Evolutionary conservation across 129 eudicot species (phyloP), one percentile per base, ranked within the genome.

Genomic region (Flaveria linearis): DNA sequence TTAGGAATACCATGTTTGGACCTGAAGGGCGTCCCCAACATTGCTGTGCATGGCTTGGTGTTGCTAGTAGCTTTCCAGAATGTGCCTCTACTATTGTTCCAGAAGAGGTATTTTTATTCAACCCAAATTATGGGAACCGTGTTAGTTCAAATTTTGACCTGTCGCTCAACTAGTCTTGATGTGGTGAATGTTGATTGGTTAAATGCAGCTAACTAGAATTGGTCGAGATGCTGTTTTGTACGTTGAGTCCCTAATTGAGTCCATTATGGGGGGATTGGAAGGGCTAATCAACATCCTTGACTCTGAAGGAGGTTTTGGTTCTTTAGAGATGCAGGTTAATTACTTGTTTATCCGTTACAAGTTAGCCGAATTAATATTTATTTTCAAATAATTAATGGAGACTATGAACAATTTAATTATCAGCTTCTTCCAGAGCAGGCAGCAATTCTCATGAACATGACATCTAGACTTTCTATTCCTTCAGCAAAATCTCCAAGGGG

Each of bases 21-120:
- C 99, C 99, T 22, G 99, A 95, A 83, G 99, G 99, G 61, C 97
- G 99, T 56, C 99, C 99, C 26, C 99, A 95, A 78, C 99, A 95
- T 83, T 95, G 99, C 78, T 95, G 99, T 86, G 96, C 99, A 39
- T 95, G 99, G 99, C 97, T 95, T 68, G 96, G 99, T 82, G 92
- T 95, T 86, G 99, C 99, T 51, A 95, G 99, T 76, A 91, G 99
- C 82, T 95, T 95, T 60, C 96, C 97, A 2, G 97, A 95, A 81
- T 91, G 99, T 91, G 97, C 97, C 68, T 95, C 96, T 73, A 78
- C 87, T 50, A 84, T 91, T 83, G 94, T 95, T 73, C 94, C 99
- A 0, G 99, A 95, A 79, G 99, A 95, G 97, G 99, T 95, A 84
- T 84, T 75, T 1, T 74, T 69, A 42, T 63, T 72, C 33, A 72